These are phyloP conservation scores for Calamus simplicifolius DNA, from an alignment of 176 grass and related monocot genomes.

Conservation along the genomic window DNA sequence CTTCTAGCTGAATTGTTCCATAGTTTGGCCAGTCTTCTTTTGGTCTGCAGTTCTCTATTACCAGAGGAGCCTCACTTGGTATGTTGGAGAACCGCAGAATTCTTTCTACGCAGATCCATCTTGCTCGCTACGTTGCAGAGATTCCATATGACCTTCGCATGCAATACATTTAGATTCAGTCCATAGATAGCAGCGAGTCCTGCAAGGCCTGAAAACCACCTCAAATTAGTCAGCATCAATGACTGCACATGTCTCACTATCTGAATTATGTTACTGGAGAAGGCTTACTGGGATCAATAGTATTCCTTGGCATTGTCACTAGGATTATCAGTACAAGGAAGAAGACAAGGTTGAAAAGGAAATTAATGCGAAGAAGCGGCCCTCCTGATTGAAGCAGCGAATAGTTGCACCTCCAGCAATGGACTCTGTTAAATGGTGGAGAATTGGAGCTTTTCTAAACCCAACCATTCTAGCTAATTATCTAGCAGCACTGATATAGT, in stretches of 20 bases:
- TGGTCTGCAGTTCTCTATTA: too few relatives aligned
- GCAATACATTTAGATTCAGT: slow-evolving; percentile 77
- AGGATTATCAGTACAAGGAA: slow-evolving; percentile 61
- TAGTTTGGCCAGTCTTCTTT: too few relatives aligned
- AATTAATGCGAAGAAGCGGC: slow-evolving; percentile 74
- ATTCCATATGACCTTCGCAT: slow-evolving; percentile 92
- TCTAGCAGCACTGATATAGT: slow-evolving; percentile 82
- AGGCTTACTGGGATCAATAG: slow-evolving; percentile 70
- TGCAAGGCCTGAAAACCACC: slow-evolving; percentile 53
- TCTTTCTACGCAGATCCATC: slow-evolving; percentile 94
- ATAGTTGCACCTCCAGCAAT: slow-evolving; percentile 68
- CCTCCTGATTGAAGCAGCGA: slow-evolving; percentile 75
- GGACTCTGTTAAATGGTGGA: slow-evolving; percentile 86
- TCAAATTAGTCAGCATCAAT: not conserved
- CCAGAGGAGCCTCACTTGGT: slow-evolving; percentile 56
- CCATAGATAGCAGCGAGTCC: slow-evolving; percentile 80
- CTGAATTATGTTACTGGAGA: not conserved
- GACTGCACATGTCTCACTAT: too few relatives aligned
- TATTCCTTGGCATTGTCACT: slow-evolving; percentile 50
- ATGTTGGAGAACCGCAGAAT: slow-evolving; percentile 75
- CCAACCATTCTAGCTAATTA: slow-evolving; percentile 85
- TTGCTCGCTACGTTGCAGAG: slow-evolving; percentile 88
- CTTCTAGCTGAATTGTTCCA: too few relatives aligned
- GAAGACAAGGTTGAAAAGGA: slow-evolving; percentile 83
- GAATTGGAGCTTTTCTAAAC: slow-evolving; percentile 78